Evolutionary conservation across 805 yeast genomes (phyloP).

Genomic region (Wickerhamiella bombiphila): DNA sequence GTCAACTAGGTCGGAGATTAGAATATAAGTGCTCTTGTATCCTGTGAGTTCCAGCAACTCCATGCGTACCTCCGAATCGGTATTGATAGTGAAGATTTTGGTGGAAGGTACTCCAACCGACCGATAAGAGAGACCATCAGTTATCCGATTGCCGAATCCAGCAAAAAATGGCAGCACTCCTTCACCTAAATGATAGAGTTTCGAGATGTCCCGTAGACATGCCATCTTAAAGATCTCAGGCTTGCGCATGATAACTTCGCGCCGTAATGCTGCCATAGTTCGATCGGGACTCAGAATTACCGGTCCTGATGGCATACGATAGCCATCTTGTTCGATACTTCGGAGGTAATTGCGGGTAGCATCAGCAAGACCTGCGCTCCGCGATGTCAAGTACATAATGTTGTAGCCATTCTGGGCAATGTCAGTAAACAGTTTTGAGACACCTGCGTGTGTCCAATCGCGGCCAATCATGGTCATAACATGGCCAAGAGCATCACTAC

Average conservation of each 20-base stretch:
- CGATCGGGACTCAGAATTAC: constrained; percentile 91
- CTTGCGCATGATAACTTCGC: constrained; percentile 86
- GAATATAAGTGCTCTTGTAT: constrained; percentile 70
- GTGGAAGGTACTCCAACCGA: constrained; percentile 90
- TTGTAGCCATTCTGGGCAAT: constrained; percentile 80
- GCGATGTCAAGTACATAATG: constrained; percentile 81
- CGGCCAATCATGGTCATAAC: constrained; percentile 83
- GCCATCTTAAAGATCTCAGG: constrained; percentile 99
- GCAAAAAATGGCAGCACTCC: constrained; percentile 73
- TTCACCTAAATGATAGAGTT: constrained; percentile 40
- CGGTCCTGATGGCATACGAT: constrained; percentile 71
- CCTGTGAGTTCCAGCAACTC: constrained; percentile 91
- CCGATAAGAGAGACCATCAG: constrained; percentile 90
- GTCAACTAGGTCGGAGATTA: constrained; percentile 86
- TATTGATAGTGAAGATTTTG: constrained; percentile 86
- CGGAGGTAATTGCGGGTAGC: constrained; percentile 70
- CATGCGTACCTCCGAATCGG: constrained; percentile 95
- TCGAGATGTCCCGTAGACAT: constrained; percentile 71
- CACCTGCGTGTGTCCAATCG: constrained; percentile 98
- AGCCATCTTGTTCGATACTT: constrained; percentile 64
- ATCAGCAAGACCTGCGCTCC: constrained; percentile 93
- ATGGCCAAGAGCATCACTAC: constrained; percentile 95
- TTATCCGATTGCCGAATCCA: constrained; percentile 91
- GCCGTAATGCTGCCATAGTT: constrained; percentile 82
- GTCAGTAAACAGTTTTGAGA: constrained; percentile 81